These are phyloP conservation scores for Allantophomopsis cytisporea DNA, from an alignment of 2,329 filamentous ascomycete species.

Conservation along the genomic window DNA sequence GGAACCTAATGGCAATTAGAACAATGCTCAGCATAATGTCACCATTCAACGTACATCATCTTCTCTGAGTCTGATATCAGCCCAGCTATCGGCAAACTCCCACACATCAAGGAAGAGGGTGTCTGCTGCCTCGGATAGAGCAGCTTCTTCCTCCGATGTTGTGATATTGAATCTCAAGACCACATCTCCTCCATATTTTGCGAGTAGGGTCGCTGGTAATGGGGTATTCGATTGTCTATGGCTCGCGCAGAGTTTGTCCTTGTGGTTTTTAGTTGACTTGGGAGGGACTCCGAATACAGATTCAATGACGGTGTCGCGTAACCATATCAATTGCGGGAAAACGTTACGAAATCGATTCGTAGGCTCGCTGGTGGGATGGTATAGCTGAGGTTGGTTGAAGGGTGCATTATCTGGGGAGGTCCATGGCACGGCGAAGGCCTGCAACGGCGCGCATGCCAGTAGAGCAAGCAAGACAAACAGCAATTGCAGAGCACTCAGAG, in stretches of 20 bases:
- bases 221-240: slow-evolving; percentile 12
- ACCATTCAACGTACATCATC: slow-evolving; percentile 43
- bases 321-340: slow-evolving; percentile 34
- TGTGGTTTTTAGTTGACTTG: slow-evolving; percentile 11
- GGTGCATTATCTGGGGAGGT: slow-evolving; percentile 3
- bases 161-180: slow-evolving; percentile 79
- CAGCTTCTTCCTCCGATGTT: slow-evolving; percentile 51
- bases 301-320: slow-evolving; percentile 35
- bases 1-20: slow-evolving; percentile 31
- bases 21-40: neutral
- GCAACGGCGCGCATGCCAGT: neutral
- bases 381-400: too few relatives aligned
- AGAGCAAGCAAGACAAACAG: neutral
- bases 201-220: slow-evolving; percentile 20
- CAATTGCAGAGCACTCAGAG: too few relatives aligned
- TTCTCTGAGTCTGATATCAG: slow-evolving; percentile 70
- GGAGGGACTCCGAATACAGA: slow-evolving; percentile 30
- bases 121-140: slow-evolving; percentile 59
- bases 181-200: slow-evolving; percentile 63
- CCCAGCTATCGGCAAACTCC: slow-evolving; percentile 69
- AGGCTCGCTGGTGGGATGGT: slow-evolving; percentile 1
- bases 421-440: slow-evolving; percentile 10
- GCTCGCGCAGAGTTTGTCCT: slow-evolving; percentile 5
- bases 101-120: slow-evolving; percentile 81
- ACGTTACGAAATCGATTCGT: slow-evolving; percentile 10